Evolutionary conservation across 106 monocot species (phyloP).

Genomic region (Chionographis japonica): DNA sequence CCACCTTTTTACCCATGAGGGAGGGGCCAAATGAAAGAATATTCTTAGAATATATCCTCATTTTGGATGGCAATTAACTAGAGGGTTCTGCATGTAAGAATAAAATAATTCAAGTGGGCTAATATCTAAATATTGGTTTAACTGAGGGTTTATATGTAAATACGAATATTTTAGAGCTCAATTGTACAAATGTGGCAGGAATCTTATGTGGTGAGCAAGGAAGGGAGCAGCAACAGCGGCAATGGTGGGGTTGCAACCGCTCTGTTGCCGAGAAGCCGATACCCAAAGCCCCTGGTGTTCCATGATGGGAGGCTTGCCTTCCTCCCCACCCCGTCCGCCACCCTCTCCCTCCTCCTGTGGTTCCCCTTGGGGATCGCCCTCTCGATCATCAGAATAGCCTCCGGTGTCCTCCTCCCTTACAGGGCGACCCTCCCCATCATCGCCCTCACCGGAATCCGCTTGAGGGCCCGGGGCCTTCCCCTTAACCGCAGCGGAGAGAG

Average conservation of each 20-base stretch:
- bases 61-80: no score
- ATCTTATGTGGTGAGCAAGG: constrained; percentile 45
- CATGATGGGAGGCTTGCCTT: constrained; percentile 82
- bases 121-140: no score
- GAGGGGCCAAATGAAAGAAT: no score
- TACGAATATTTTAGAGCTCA: no score
- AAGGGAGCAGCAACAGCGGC: constrained; percentile 2
- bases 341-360: constrained; percentile 55
- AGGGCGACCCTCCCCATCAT: constrained; percentile 3
- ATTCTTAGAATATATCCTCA: no score
- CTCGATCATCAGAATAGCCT: constrained; percentile 23
- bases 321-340: constrained; percentile 54
- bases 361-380: constrained; percentile 48
- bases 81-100: no score
- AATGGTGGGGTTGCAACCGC: not conserved
- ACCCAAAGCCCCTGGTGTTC: constrained; percentile 78
- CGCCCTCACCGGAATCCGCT: constrained; percentile 34
- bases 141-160: no score
- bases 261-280: constrained; percentile 42
- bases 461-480: constrained; percentile 2
- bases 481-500: not conserved
- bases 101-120: no score
- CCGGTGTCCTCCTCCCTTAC: constrained; percentile 54
- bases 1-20: no score
- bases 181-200: constrained; percentile 30